Percentiles rank a stretch among this genome's conserved stretches.
These are phyloP conservation scores for Pleurotus djamor DNA, from an alignment of 768 basidiomycete species.

Conservation along the genomic window DNA sequence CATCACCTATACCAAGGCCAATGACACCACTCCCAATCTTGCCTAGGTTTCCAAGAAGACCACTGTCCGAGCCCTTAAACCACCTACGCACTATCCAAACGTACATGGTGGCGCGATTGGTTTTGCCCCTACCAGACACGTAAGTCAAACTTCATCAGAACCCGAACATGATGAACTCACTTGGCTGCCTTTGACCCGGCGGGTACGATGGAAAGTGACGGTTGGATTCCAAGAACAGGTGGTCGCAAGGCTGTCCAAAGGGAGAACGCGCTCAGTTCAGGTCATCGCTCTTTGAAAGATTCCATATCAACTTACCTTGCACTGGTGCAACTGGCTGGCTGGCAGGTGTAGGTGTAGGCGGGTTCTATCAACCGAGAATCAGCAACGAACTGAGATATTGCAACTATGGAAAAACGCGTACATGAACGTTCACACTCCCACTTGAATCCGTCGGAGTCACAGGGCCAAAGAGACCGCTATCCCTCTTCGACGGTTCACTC, in stretches of 20 bases:
- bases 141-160: background rate
- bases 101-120: constrained; percentile 49
- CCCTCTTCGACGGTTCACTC: background rate
- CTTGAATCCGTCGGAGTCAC: constrained; percentile 4
- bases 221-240: constrained; percentile 63
- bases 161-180: constrained; percentile 21
- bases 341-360: background rate
- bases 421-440: constrained; percentile 1
- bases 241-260: constrained; percentile 22
- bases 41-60: constrained; percentile 43
- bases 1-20: constrained; percentile 11
- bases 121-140: background rate
- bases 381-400: background rate
- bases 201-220: constrained; percentile 52
- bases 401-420: background rate
- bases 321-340: background rate
- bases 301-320: background rate
- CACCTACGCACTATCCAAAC: constrained; percentile 78
- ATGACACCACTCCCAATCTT: constrained; percentile 19
- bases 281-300: background rate
- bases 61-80: constrained; percentile 53
- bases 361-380: background rate
- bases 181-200: constrained; percentile 13
- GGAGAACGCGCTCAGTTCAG: background rate
- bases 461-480: background rate